Base-by-base conservation (phyloP, 257 asterid species). In the Solanum appendiculatum region DNA sequence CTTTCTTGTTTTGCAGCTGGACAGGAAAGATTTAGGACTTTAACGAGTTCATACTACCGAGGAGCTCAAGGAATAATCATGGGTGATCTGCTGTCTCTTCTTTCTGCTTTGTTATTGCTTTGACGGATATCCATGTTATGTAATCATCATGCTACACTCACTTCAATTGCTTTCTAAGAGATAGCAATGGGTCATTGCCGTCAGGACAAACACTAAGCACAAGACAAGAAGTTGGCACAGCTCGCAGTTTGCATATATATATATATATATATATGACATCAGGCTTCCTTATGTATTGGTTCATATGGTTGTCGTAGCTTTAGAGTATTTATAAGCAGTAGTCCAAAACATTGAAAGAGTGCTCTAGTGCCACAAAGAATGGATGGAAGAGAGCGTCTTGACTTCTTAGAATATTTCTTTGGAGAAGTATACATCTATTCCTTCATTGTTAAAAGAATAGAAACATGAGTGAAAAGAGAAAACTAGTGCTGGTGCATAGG, bases 31-130 rank as follows among this genome's bases (percentile, higher is more conserved):
- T 93, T 93, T 88, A 89, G 96, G 90, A 93, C 96, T 84, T 90
- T 93, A 91, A 93, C 96, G 15, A 93, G 96, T 88, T 93, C 96
- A 34, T 93, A 93, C 74, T 93, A 93, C 91, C 88, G 96, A 88
- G 96, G 96, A 85, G 96, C 96, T 90, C 96, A 92, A 91, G 95
- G 95, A 91, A 84, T 93, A 44, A 89, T 92, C 58, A 92, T 93
- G 96, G 96, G 96, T 93, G 88, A 87, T 89, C 37, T 82, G 63
- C 88, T 18, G 64, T 60, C 75, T 18, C 29, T 23, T 36, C 5
- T 86, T 23, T 48, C 20, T 74, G 46, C n/a, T 33, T 33, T 75
- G 18, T 44, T 74, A 20, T 66, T 31, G 29, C 10, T 66, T n/a
- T 42, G 40, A 64, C 33, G 20, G n/a, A 18, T 48, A 46, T 80